Percentiles rank a stretch among this genome's conserved stretches.
phyloP scores from a whole-genome alignment of 2,329 filamentous ascomycete genomes.

The Clarireedia sp. region DNA sequence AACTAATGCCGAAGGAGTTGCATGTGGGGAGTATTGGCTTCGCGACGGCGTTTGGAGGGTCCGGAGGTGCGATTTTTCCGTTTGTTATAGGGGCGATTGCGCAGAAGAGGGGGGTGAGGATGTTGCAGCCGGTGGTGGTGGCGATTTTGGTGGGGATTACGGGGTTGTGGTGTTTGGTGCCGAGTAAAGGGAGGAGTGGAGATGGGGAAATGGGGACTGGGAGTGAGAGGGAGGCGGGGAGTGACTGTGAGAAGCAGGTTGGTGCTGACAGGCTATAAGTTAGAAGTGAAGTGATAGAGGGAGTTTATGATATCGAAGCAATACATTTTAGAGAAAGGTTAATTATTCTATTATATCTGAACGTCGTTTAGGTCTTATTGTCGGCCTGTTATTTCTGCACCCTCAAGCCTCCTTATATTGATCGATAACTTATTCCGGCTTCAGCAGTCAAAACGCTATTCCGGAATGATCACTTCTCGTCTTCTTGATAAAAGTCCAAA shows the following conservation, averaged over 20 bases:
- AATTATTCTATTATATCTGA: no score
- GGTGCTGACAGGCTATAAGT: no score
- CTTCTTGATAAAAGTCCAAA: no score
- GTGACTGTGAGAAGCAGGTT: background rate
- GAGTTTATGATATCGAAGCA: no score
- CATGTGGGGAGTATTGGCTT: constrained; percentile 78
- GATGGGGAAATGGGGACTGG: constrained; percentile 15
- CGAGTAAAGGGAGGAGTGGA: constrained; percentile 22
- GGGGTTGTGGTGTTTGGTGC: constrained; percentile 39
- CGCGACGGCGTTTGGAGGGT: constrained; percentile 67
- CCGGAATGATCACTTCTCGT: no score
- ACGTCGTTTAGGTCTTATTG: no score
- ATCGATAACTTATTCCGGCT: no score
- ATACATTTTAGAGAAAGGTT: no score
- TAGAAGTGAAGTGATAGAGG: no score
- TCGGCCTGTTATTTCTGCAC: no score
- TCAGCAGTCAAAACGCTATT: no score
- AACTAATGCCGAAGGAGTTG: constrained; percentile 61
- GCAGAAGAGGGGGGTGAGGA: constrained; percentile 45
- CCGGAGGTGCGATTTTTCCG: constrained; percentile 53
- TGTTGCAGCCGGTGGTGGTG: constrained; percentile 49
- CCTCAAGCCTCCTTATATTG: no score
- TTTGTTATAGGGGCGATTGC: constrained; percentile 63
- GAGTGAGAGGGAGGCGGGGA: constrained; percentile 9
- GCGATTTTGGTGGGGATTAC: constrained; percentile 41